Conservation (phyloP, 768 basidiomycete genomes). For the Hortiboletus flavorubellus region DNA sequence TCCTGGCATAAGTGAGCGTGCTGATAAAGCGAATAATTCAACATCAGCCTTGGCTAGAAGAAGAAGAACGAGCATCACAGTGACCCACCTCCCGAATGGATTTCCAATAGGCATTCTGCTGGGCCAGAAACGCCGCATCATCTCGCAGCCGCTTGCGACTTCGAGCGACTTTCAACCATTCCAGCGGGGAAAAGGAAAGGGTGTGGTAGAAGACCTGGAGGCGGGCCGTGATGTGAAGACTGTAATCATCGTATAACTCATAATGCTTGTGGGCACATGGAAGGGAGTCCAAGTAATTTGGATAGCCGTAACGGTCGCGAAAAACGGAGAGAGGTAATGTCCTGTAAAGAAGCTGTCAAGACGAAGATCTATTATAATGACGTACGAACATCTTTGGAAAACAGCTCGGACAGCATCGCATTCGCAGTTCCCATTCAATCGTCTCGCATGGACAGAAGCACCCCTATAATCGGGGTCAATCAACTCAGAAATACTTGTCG, state of each 20-base stretch:
- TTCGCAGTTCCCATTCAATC: constrained; percentile 12
- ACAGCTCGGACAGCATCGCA: constrained; percentile 8
- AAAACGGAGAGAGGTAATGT: neutral
- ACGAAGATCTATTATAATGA: neutral
- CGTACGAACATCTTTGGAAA: constrained; percentile 8
- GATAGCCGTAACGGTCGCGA: no score
- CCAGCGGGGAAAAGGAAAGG: neutral
- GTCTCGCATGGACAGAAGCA: constrained; percentile 13
- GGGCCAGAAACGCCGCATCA: neutral
- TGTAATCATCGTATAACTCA: neutral
- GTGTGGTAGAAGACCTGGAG: rapidly evolving
- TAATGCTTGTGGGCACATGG: neutral
- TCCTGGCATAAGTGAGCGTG: neutral
- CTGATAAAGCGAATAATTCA: neutral
- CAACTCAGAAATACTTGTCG: neutral
- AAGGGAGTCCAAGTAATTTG: neutral
- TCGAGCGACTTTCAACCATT: neutral
- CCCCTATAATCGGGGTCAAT: neutral
- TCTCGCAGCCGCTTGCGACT: neutral
- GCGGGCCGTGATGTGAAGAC: neutral
- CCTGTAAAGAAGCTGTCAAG: constrained; percentile 1
- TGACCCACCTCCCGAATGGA: constrained; percentile 1
- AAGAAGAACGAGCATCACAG: neutral
- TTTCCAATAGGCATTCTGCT: neutral
- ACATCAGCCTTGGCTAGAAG: neutral